Base-by-base conservation (phyloP, 805 yeast species). In the Candida khao-thaluensis region DNA sequence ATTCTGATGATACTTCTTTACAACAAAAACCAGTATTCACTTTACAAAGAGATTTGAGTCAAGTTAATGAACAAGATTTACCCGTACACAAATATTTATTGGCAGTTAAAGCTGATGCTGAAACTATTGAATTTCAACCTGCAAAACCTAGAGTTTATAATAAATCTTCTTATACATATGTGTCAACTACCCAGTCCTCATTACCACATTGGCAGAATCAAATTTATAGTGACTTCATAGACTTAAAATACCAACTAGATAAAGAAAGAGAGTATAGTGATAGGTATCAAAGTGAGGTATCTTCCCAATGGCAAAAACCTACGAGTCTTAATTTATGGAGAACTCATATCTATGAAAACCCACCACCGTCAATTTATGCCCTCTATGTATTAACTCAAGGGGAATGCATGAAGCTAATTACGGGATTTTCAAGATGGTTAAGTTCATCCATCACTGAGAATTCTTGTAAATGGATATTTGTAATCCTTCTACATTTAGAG, bases 341-440 rank as follows among this genome's bases (percentile, higher is more conserved):
- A 15, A 45, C 51, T 27, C 47, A 45, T 20, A 54, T 68, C 7
- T 44, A 61, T 29, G 50, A 57, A 8, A 45, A 44, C 28, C 51
- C 51, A 0, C 66, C 71, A 3, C 70, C 70, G 1, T 39, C 57
- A 1, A 44, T 54, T 1, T 48, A 42, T 5, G 52, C 59, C 37
- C 43, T 48, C 28, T 7, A 15, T 10, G 12, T 8, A 9, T 17
- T 31, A 22, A 33, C 38, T 3, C 34, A 35, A 4, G 42, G 66
- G 5, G 67, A 61, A 22, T 64, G 64, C 29, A 57, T 67, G 41
- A 64, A 61, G 45, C 53, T 68, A 11, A 41, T 69, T 15, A 57
- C 61, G 1, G 58, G 61, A 42, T 50, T 52, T 34, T 63, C 72
- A 22, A 57, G 59, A 39, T 66, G 72, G 72, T 56, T 68, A 17